Base-by-base conservation (phyloP, 2,329 filamentous ascomycete species). In the Polychaeton citri region DNA sequence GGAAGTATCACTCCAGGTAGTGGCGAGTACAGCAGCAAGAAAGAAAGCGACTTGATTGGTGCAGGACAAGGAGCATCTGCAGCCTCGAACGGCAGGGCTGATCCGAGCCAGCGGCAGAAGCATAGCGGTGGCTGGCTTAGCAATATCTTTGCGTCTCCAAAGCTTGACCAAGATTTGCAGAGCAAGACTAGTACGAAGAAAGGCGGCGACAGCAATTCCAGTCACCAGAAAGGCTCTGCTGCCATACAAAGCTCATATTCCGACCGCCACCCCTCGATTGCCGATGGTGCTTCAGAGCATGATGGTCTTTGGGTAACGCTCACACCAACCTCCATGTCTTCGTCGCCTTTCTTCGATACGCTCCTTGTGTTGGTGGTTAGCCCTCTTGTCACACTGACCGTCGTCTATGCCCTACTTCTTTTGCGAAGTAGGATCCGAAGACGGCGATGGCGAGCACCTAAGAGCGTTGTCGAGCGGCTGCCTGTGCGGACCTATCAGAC, bases 281-380 rank as follows among this genome's bases (percentile, higher is more conserved):
- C 30, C 13, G 31, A 43, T 34, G 37, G 39, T 16, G 34, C 36
- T n/a, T 36, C 37, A 17, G 42, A 49, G 19, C 78, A 78, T 44
- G 78, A 90, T 48, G 88, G 86, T 2, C 72, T 98, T 4, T 96
- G 86, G 86, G 85, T 98, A n/a, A 94, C 90, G 6, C 75, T 98
- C 37, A 90, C 85, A 1, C 90, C 87, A 1, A 87, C 86, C 0
- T 88, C 76, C 58, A 76, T 79, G 63, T 88, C 85, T 43, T 81
- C 81, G 4, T 92, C 81, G 48, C 87, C 90, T 0, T 94, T 98
- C 63, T 87, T 96, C 48, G 90, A 98, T 55, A 96, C 88, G 0
- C 71, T 98, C 2, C 68, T 96, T n/a, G 86, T 98, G 6, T 68
- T 98, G n/a, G 86, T 98, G 20, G 78, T 96, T 36, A 95, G 87